Evolutionary conservation across 306 rosid genomes (phyloP).

Genomic region (Vigna radiata): DNA sequence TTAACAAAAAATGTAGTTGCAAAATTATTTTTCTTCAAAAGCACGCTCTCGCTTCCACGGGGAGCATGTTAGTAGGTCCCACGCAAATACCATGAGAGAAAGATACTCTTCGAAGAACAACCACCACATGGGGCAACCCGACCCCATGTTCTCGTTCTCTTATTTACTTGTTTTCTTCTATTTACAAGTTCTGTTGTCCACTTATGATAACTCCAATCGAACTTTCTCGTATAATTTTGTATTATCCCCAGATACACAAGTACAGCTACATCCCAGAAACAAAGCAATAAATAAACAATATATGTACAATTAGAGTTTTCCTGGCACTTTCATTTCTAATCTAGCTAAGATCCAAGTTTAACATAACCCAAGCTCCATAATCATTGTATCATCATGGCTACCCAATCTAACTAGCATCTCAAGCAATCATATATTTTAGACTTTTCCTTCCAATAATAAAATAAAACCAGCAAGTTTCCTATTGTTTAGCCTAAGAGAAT

Average conservation of each 20-base stretch:
- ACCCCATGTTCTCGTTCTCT: constrained; percentile 58
- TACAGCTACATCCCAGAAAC: constrained; percentile 39
- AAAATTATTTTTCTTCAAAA: constrained; percentile 36
- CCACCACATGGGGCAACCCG: constrained; percentile 68
- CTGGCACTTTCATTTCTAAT: constrained; percentile 49
- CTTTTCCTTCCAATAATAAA: constrained; percentile 15
- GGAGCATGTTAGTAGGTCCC: constrained; percentile 71
- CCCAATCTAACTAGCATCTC: constrained; percentile 44
- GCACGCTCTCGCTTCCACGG: constrained; percentile 44
- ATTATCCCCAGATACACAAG: constrained; percentile 6
- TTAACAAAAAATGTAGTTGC: background rate
- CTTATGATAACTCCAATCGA: constrained; percentile 41
- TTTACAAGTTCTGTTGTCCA: background rate
- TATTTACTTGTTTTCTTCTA: background rate
- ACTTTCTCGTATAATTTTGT: constrained; percentile 40
- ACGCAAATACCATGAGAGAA: constrained; percentile 44
- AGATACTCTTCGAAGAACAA: constrained; percentile 60
- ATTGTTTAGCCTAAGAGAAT: constrained; percentile 33
- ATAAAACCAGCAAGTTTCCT: constrained; percentile 25
- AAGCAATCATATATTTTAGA: constrained; percentile 39
- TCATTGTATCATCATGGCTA: constrained; percentile 47
- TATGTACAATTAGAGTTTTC: constrained; percentile 40
- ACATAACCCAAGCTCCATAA: constrained; percentile 41
- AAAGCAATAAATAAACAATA: background rate
- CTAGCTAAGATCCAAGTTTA: constrained; percentile 19